These are phyloP conservation scores for Xylariaceae sp. DNA, from an alignment of 2,329 filamentous ascomycete species.

Conservation along the genomic window DNA sequence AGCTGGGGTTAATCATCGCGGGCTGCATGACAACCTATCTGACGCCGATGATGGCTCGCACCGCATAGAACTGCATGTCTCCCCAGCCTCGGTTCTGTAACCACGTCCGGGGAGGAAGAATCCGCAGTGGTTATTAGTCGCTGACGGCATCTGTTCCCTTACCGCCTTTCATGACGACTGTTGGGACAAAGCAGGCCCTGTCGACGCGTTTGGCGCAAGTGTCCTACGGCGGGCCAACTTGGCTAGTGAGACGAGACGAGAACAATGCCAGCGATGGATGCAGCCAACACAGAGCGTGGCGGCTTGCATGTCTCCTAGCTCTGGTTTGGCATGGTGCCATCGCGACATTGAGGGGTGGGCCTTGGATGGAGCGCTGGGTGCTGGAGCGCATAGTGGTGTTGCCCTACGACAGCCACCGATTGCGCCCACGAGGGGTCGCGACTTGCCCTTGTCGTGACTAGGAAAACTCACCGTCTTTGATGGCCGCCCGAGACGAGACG, in stretches of 20 bases:
- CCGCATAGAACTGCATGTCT: slow-evolving; percentile 14
- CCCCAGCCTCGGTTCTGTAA: slow-evolving; percentile 18
- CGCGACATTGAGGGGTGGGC: slow-evolving; percentile 24
- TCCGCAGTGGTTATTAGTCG: slow-evolving; percentile 15
- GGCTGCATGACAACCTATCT: too few species aligned
- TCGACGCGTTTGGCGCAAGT: slow-evolving; percentile 3
- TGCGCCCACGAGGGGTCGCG: slow-evolving; percentile 19
- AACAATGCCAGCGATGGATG: slow-evolving; percentile 20
- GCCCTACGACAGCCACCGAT: slow-evolving; percentile 23
- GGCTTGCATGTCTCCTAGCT: slow-evolving; percentile 23
- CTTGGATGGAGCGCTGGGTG: slow-evolving; percentile 8
- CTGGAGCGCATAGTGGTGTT: slow-evolving; percentile 3
- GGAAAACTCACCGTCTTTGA: slow-evolving; percentile 3
- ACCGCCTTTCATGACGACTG: slow-evolving; percentile 20
- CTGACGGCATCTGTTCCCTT: slow-evolving; percentile 13
- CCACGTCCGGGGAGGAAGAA: too few species aligned
- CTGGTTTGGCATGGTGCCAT: slow-evolving; percentile 28
- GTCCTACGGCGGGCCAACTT: slow-evolving; percentile 8
- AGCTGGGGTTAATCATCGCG: too few species aligned
- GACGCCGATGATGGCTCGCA: too few species aligned
- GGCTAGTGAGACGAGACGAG: slow-evolving; percentile 9
- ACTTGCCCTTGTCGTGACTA: slow-evolving; percentile 12
- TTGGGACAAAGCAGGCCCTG: slow-evolving; percentile 6
- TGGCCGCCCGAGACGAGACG: too few species aligned
- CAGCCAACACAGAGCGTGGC: slow-evolving; percentile 19